phyloP scores from a whole-genome alignment of 106 monocot genomes.

The Phalaenopsis aphrodite region DNA sequence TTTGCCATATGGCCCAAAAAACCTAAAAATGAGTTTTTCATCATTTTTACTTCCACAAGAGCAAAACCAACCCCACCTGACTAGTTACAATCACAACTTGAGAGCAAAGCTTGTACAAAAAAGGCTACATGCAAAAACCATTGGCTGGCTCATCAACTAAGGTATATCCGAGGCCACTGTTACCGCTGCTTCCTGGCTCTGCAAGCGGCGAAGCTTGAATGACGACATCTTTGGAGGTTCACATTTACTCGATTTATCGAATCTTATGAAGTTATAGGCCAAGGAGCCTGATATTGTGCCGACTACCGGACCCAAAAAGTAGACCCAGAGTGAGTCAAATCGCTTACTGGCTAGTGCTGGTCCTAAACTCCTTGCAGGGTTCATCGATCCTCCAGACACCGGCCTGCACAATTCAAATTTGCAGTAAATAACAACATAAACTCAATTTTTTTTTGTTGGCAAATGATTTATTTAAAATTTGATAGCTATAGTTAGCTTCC shows the following conservation, averaged over 20 bases:
- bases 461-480: too few relatives aligned
- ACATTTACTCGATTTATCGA: not conserved
- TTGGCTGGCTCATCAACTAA: too few relatives aligned
- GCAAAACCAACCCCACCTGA: too few relatives aligned
- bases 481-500: too few relatives aligned
- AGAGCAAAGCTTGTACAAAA: too few relatives aligned
- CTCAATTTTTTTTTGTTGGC: too few relatives aligned
- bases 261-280: conserved; percentile 42
- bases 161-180: not conserved
- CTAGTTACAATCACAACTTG: too few relatives aligned
- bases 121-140: too few relatives aligned
- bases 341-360: conserved; percentile 52
- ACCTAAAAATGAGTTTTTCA: too few relatives aligned
- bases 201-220: conserved; percentile 43
- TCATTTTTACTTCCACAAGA: too few relatives aligned
- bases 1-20: too few relatives aligned
- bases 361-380: conserved; percentile 57
- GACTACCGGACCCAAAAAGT: conserved; percentile 47
- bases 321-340: conserved; percentile 50
- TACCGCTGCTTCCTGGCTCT: conserved; percentile 18
- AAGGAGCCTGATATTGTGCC: conserved; percentile 46
- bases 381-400: conserved; percentile 78
- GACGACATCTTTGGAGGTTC: conserved; percentile 20
- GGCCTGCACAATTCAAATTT: conserved; percentile 34
- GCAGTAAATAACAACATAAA: too few relatives aligned